A percentile compares a stretch with the other conserved stretches of the same genome.
These are phyloP conservation scores for Luffa aegyptiaca DNA, from an alignment of 306 rosid genomes.

Conservation along the genomic window DNA sequence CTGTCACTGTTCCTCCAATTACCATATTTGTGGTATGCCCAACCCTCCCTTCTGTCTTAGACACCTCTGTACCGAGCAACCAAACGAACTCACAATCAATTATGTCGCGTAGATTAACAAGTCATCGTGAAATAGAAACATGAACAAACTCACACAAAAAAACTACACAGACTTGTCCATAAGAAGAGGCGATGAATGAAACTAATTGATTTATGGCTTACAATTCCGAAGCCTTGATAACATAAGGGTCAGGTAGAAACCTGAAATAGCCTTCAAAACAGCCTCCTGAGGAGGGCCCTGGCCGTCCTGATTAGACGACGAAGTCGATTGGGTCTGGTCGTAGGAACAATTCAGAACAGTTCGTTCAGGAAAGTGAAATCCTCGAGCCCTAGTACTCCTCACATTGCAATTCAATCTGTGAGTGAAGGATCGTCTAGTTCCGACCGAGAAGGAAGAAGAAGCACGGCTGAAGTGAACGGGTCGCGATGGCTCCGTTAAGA, in stretches of 20 bases:
- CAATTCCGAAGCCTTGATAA: constrained; percentile 1
- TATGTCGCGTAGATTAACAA: background rate
- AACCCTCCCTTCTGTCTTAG: constrained; percentile 92
- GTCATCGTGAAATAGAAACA: background rate
- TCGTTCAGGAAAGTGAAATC: constrained; percentile 26
- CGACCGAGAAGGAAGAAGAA: constrained; percentile 16
- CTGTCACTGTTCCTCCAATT: constrained; percentile 89
- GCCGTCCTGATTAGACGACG: constrained; percentile 49
- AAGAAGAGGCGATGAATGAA: background rate
- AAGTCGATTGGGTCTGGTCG: constrained; percentile 31
- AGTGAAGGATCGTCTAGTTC: constrained; percentile 8
- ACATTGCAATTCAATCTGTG: constrained; percentile 13
- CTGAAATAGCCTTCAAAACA: constrained; percentile 89
- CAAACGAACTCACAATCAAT: background rate
- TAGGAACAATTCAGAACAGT: constrained; percentile 37
- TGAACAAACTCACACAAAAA: background rate
- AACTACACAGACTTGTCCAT: background rate
- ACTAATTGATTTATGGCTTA: background rate
- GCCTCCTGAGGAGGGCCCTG: constrained; percentile 95
- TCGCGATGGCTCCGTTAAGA: constrained; percentile 43
- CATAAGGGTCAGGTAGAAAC: constrained; percentile 18
- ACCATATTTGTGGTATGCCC: constrained; percentile 97
- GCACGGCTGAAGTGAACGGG: constrained; percentile 24
- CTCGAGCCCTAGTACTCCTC: constrained; percentile 19
- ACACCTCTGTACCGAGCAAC: constrained; percentile 51